phyloP scores from a whole-genome alignment of 2,329 filamentous ascomycete species.

The Aspergillus felis region DNA sequence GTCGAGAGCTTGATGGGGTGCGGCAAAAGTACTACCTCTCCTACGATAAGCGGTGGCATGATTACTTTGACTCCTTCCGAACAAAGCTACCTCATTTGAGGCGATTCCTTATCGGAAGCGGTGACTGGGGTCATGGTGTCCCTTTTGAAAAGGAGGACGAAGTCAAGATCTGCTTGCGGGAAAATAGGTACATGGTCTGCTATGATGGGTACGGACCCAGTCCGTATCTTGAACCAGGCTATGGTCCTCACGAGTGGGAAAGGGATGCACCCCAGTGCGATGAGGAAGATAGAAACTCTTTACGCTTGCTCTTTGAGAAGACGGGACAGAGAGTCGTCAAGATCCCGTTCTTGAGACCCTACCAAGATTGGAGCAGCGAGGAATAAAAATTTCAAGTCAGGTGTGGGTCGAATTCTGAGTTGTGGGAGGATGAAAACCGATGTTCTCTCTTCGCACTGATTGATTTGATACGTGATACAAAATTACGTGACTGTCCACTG shows the following conservation, averaged over 20 bases:
- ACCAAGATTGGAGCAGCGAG: neutral
- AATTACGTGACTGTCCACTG: too few species aligned
- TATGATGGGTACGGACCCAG: slow-evolving; percentile 17
- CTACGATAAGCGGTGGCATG: slow-evolving; percentile 16
- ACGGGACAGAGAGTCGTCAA: neutral
- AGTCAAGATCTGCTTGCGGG: slow-evolving; percentile 10
- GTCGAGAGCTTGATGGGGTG: neutral
- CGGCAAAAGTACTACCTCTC: neutral
- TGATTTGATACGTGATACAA: neutral
- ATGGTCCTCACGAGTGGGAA: neutral
- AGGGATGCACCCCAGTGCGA: neutral
- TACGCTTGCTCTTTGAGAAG: neutral
- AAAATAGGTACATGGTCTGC: slow-evolving; percentile 17
- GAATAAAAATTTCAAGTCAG: neutral
- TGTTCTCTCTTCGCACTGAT: neutral
- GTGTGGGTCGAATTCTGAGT: too few species aligned
- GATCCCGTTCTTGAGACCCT: neutral
- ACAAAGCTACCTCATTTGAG: slow-evolving; percentile 11
- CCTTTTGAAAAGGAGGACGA: slow-evolving; percentile 18
- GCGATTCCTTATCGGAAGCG: slow-evolving; percentile 11
- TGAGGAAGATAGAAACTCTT: neutral
- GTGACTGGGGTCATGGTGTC: neutral
- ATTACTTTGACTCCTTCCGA: slow-evolving; percentile 18
- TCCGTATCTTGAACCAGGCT: slow-evolving; percentile 12
- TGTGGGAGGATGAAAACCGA: too few species aligned